Evolutionary conservation across 148 eudicot genomes (phyloP).

Genomic region (Heliamphora exappendiculata): DNA sequence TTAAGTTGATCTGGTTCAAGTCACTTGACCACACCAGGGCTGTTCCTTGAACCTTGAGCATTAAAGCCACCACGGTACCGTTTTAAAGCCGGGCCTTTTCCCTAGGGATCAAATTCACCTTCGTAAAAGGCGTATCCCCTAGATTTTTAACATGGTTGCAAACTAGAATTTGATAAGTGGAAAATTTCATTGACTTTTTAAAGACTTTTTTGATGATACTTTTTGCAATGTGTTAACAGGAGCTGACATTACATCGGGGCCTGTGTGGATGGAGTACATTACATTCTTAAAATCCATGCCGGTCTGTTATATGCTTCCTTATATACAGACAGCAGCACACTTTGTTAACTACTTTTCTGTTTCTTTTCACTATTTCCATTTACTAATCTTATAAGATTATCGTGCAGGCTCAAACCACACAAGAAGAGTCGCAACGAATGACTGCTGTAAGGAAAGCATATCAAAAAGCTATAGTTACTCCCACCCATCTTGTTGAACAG

Average conservation of each 20-base stretch:
- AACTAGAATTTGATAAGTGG: not conserved
- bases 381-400: constrained; percentile 15
- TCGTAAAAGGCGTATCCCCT: no score
- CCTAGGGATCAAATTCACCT: no score
- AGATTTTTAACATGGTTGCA: no score
- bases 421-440: constrained; percentile 90
- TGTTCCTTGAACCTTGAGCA: no score
- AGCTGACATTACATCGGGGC: constrained; percentile 84
- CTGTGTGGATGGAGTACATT: constrained; percentile 97
- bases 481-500: constrained; percentile 87
- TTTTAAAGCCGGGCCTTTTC: no score
- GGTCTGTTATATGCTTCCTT: constrained; percentile 38
- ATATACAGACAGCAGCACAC: not conserved
- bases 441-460: constrained; percentile 70
- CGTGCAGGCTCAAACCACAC: constrained; percentile 71
- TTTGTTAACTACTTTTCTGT: not conserved
- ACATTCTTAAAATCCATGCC: constrained; percentile 71
- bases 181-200: not conserved
- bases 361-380: constrained; percentile 2
- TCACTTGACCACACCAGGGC: no score
- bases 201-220: not conserved
- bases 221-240: constrained; percentile 42
- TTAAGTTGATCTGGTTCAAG: no score
- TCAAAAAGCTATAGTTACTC: constrained; percentile 90
- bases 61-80: no score